Evolutionary conservation across 2,329 filamentous ascomycete species (phyloP).

Genomic region (Penicillium rolfsii): DNA sequence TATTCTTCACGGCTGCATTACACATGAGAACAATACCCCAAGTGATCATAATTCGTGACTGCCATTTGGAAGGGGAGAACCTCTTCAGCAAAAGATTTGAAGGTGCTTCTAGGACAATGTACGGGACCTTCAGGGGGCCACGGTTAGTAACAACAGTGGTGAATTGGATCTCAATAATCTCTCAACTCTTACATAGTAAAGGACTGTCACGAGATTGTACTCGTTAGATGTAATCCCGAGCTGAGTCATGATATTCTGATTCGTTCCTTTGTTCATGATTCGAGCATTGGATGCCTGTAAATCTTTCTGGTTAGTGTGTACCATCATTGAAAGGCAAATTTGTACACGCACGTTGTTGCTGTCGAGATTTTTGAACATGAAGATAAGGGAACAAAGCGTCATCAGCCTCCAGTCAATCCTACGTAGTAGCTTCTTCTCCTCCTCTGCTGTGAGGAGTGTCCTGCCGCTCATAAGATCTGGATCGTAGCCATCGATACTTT

Average conservation of each 20-base stretch:
- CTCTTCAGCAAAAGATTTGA: slow-evolving; percentile 37
- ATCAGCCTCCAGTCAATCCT: slow-evolving; percentile 51
- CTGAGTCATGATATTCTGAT: slow-evolving; percentile 33
- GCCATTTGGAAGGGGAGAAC: slow-evolving; percentile 37
- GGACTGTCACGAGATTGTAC: slow-evolving; percentile 39
- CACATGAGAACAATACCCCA: slow-evolving; percentile 39
- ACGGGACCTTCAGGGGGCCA: slow-evolving; percentile 25
- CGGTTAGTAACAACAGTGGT: not conserved
- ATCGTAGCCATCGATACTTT: slow-evolving; percentile 35
- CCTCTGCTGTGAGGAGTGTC: slow-evolving; percentile 42
- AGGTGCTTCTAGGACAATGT: slow-evolving; percentile 32
- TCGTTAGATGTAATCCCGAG: slow-evolving; percentile 36
- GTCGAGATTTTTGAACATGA: slow-evolving; percentile 38
- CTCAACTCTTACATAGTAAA: slow-evolving; percentile 39
- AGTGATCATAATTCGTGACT: slow-evolving; percentile 36
- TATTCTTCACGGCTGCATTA: slow-evolving; percentile 46
- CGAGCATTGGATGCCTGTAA: slow-evolving; percentile 39
- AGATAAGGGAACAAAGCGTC: slow-evolving; percentile 43
- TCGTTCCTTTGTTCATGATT: slow-evolving; percentile 42
- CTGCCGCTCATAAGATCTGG: slow-evolving; percentile 37
- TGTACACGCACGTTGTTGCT: slow-evolving; percentile 31
- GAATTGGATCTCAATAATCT: not conserved
- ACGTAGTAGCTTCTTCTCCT: slow-evolving; percentile 52
- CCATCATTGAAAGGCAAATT: not conserved
- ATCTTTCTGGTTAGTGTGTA: not conserved